Evolutionary conservation across 352 stramenopile species (phyloP).

Genomic region (Pythium volutum): DNA sequence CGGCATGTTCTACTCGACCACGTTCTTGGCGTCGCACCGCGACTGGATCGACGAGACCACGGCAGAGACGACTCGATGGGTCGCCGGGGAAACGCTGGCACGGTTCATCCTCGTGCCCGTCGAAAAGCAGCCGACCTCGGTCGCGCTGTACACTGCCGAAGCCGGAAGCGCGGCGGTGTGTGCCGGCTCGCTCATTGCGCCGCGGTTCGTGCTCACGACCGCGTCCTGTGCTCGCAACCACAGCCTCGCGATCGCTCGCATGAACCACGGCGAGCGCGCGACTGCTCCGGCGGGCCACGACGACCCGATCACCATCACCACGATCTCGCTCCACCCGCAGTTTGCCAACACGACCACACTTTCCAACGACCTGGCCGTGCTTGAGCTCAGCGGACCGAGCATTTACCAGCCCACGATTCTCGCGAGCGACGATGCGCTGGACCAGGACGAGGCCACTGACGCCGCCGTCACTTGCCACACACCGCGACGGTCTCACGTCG

Average conservation of each 20-base stretch:
- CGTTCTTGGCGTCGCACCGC: slow-evolving; percentile 9
- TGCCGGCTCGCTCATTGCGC: slow-evolving; percentile 25
- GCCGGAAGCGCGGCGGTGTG: slow-evolving; percentile 4
- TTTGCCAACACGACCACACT: slow-evolving; percentile 20
- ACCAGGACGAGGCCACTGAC: background rate
- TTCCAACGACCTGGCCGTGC: slow-evolving; percentile 24
- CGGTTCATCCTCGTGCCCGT: background rate
- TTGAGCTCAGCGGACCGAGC: slow-evolving; percentile 18
- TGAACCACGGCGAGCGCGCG: slow-evolving; percentile 11
- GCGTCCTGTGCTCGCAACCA: slow-evolving; percentile 24
- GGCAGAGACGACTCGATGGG: background rate
- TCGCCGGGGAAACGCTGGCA: background rate
- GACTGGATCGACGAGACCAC: slow-evolving; percentile 25
- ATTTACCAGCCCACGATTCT: slow-evolving; percentile 27
- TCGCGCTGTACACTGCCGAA: slow-evolving; percentile 15
- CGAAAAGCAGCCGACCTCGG: slow-evolving; percentile 13
- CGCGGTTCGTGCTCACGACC: slow-evolving; percentile 18
- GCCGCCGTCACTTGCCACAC: background rate
- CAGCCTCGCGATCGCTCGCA: slow-evolving; percentile 4
- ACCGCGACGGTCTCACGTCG: slow-evolving; percentile 11
- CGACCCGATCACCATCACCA: slow-evolving; percentile 10
- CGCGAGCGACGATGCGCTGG: slow-evolving; percentile 16
- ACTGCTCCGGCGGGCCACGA: slow-evolving; percentile 1
- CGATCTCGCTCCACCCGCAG: slow-evolving; percentile 15
- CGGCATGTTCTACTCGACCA: slow-evolving; percentile 30